phyloP scores from a whole-genome alignment of 2,329 filamentous ascomycete genomes.

The Fusarium hostae region DNA sequence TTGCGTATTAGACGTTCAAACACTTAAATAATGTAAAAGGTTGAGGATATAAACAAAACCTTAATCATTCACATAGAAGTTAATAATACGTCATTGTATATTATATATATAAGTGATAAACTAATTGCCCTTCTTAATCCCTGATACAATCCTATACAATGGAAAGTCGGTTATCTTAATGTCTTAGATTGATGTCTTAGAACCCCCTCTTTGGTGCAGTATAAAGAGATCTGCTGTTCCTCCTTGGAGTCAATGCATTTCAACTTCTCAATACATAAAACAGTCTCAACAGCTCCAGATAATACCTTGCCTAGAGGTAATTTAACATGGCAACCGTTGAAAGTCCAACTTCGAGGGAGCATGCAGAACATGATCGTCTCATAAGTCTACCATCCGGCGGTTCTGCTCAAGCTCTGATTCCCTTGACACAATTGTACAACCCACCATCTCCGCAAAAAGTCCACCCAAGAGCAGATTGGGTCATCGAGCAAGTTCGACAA shows the following conservation, averaged over 20 bases:
- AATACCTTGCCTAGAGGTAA: not conserved
- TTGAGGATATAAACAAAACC: no score
- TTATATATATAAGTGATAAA: not conserved
- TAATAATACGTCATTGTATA: not conserved
- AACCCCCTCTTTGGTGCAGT: not conserved
- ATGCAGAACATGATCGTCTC: rapidly evolving
- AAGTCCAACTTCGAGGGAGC: rapidly evolving
- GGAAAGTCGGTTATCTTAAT: not conserved
- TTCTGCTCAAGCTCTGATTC: not conserved
- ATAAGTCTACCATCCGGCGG: rapidly evolving
- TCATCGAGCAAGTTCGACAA: not conserved
- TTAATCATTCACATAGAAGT: not conserved
- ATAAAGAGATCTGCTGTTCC: not conserved
- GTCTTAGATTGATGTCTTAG: not conserved
- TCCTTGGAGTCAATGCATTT: rapidly evolving
- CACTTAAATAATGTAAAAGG: rapidly evolving
- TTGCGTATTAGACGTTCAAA: not conserved
- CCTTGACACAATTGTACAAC: rapidly evolving
- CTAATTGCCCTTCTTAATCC: not conserved
- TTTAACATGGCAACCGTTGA: not conserved
- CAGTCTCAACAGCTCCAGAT: not conserved
- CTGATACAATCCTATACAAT: not conserved
- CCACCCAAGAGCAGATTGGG: not conserved
- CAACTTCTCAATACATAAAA: not conserved
- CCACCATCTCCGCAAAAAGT: not conserved